Evolutionary conservation across 1,284 basidiomycete species (phyloP).

Genomic region (Sutorius eximius): DNA sequence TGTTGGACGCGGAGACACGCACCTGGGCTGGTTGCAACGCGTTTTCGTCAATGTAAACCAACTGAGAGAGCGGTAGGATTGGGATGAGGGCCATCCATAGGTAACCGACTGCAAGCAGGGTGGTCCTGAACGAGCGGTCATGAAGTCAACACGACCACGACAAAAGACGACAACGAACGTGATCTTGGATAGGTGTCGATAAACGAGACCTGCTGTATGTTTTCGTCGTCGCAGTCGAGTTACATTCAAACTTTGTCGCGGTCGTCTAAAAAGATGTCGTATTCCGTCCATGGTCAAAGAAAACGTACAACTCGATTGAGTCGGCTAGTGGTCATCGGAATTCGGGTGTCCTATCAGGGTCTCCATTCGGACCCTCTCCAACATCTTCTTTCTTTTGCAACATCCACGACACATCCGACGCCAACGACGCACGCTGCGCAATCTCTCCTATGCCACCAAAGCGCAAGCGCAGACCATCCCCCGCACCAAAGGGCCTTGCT

Average conservation of each 20-base stretch:
- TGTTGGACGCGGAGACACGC: constrained; percentile 15
- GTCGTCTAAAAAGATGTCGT: constrained; percentile 15
- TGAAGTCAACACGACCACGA: neutral
- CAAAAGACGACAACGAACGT: constrained; percentile 29
- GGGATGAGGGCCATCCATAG: constrained; percentile 78
- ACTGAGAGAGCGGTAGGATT: constrained; percentile 58
- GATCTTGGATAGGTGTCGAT: constrained; percentile 28
- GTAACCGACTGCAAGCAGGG: constrained; percentile 64
- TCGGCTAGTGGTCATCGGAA: constrained; percentile 23
- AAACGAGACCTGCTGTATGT: constrained; percentile 10
- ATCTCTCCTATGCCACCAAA: constrained; percentile 52
- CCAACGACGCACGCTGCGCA: neutral
- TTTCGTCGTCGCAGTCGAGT: constrained; percentile 33
- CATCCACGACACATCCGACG: constrained; percentile 6
- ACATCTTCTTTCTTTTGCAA: constrained; percentile 16
- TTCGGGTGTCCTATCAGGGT: constrained; percentile 25
- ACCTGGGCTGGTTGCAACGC: constrained; percentile 90
- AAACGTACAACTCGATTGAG: no score
- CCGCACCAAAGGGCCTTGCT: constrained; percentile 50
- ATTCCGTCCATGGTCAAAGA: constrained; percentile 23
- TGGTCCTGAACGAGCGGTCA: constrained; percentile 38
- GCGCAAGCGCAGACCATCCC: constrained; percentile 56
- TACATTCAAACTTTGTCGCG: constrained; percentile 13
- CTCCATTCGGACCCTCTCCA: constrained; percentile 13
- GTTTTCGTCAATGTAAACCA: constrained; percentile 89